Evolutionary conservation across 371 early-diverging fungal species (phyloP).

Genomic region (Syncephalis fuscata): DNA sequence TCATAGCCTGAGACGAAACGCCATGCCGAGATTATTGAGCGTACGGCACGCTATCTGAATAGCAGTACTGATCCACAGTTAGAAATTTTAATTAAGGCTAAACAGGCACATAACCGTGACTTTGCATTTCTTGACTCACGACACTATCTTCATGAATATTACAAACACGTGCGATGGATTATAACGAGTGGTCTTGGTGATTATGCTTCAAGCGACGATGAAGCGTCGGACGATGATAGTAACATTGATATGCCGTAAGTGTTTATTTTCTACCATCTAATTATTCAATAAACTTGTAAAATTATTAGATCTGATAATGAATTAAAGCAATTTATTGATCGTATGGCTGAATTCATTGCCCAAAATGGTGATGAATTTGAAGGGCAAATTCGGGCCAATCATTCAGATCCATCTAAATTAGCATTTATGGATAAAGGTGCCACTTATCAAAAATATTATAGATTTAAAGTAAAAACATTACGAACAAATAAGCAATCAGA

Average conservation of each 20-base stretch:
- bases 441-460: too few species aligned
- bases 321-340: neutral
- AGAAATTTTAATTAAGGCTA: slow-evolving; percentile 45
- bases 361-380: neutral
- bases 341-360: neutral
- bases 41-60: slow-evolving; percentile 37
- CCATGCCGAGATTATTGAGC: slow-evolving; percentile 36
- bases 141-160: slow-evolving; percentile 34
- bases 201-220: slow-evolving; percentile 6
- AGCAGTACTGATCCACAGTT: slow-evolving; percentile 29
- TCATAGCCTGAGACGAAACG: slow-evolving; percentile 25
- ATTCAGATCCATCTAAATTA: too few species aligned
- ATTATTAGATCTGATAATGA: neutral
- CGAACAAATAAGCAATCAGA: too few species aligned
- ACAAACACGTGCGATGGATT: slow-evolving; percentile 36
- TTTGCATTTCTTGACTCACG: slow-evolving; percentile 39
- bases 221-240: neutral
- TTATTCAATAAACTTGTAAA: too few species aligned
- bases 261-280: too few species aligned
- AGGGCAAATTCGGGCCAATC: neutral
- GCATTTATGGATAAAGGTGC: too few species aligned
- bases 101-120: slow-evolving; percentile 42
- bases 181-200: slow-evolving; percentile 33
- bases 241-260: too few species aligned
- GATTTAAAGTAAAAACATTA: too few species aligned